phyloP scores from a whole-genome alignment of 2,329 filamentous ascomycete genomes.

The Periconia sp. region DNA sequence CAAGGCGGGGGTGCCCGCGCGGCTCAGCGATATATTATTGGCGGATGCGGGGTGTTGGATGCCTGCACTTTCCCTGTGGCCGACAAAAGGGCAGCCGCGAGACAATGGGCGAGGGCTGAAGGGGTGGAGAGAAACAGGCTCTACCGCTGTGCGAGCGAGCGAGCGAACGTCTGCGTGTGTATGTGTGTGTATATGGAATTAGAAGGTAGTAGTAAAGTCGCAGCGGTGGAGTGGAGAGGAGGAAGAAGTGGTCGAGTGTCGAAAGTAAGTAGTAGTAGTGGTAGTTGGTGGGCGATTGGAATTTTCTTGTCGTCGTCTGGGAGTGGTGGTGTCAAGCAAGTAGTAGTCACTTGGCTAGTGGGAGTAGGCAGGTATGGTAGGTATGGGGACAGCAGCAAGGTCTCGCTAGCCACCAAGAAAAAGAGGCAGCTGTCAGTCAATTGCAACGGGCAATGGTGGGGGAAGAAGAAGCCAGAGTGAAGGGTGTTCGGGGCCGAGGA shows the following conservation, averaged over 20 bases:
- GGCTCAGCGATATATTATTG: constrained; percentile 24
- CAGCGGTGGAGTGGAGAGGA: no score
- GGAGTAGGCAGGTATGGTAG: no score
- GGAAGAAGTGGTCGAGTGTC: no score
- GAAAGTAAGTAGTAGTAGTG: no score
- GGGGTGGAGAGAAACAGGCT: background rate
- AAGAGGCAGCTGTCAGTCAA: background rate
- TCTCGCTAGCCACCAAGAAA: background rate
- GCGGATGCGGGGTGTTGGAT: constrained; percentile 19
- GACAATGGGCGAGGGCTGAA: constrained; percentile 9
- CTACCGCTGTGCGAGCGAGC: constrained; percentile 10
- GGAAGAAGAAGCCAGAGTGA: background rate
- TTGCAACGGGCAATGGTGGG: constrained; percentile 4
- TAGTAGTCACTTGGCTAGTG: no score
- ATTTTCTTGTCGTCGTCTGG: no score
- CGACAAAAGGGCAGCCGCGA: constrained; percentile 6
- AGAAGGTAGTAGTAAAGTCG: no score
- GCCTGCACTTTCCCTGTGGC: constrained; percentile 13
- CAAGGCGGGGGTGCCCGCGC: constrained; percentile 14
- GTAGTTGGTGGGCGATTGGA: no score
- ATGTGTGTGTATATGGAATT: constrained; percentile 16
- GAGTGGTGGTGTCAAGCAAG: no score
- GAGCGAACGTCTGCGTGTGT: constrained; percentile 26
- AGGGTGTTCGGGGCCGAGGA: constrained; percentile 26
- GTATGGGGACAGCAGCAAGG: background rate